Conservation (phyloP, 208 protist genomes). For the Leishmania major region DNA sequence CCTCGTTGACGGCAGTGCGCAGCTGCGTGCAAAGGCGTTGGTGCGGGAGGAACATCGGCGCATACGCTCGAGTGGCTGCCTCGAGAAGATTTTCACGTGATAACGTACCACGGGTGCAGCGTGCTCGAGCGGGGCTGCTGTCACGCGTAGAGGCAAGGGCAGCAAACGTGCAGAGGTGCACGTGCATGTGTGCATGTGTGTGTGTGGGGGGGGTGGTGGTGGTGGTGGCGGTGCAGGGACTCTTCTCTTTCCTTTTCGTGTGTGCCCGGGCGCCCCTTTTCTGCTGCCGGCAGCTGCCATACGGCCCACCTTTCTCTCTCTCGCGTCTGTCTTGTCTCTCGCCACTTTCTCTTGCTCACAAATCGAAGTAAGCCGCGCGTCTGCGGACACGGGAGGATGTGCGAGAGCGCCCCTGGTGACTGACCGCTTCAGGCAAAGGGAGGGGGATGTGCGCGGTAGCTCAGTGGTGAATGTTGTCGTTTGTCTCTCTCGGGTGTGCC, state of each 20-base stretch:
- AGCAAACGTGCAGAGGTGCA: background rate
- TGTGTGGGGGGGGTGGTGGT: background rate
- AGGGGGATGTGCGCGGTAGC: background rate
- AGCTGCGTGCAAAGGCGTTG: slow-evolving; percentile 48
- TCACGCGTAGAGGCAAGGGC: background rate
- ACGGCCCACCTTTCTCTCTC: background rate
- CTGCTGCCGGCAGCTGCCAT: too few relatives aligned
- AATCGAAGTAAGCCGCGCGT: too few relatives aligned
- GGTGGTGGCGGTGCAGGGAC: background rate
- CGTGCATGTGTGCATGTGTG: background rate
- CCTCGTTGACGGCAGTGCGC: slow-evolving; percentile 46
- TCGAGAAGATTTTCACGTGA: slow-evolving; percentile 15
- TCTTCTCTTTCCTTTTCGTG: background rate
- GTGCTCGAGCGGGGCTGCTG: background rate
- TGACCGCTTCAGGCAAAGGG: background rate
- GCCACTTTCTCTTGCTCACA: background rate
- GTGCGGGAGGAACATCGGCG: background rate
- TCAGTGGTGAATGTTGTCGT: background rate
- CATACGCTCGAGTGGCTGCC: slow-evolving; percentile 6
- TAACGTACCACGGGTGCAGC: background rate
- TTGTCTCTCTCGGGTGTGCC: background rate
- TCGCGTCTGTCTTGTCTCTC: background rate
- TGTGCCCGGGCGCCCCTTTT: background rate
- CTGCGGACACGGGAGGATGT: background rate
- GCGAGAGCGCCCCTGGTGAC: background rate